Evolutionary conservation across 2,329 filamentous ascomycete species (phyloP), one percentile per base, ranked within the genome.

Genomic region (Beauveria bassiana): DNA sequence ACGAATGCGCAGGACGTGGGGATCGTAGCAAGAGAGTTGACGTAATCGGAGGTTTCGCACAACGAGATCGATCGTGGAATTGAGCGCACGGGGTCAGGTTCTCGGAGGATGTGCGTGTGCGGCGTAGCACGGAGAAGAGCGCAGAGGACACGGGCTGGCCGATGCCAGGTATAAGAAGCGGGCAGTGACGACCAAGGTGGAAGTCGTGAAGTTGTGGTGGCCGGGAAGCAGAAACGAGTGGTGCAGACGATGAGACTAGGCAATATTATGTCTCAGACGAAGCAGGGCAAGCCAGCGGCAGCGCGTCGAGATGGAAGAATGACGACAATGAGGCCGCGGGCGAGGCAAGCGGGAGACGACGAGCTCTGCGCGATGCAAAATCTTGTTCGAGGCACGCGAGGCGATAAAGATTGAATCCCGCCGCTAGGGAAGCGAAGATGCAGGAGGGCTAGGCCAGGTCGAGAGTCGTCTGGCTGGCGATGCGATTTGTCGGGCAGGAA

Each of bases 221-320:
- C 31, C 43, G 22, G 20, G 45, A 34, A 40, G 12, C 14, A 49
- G 20, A 51, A 51, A 47, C 10, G 51, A 50, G 50, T 52, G 38
- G 10, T 53, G 47, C 43, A 50, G 59, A 61, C 31, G 51, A 62
- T 58, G 53, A 57, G 46, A 58, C 47, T 58, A 28, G 46, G 7
- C 53, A 52, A 57, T 62, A 47, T 52, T 46, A 46, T 62, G 60
- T 62, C 60, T 62, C 60, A 53, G 46, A 24, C 31, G 38, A 56
- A 22, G 31, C 59, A 42, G 34, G 12, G 59, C 52, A 22, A 46
- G 47, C 40, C 22, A 38, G 20, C 53, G 47, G 43, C 3, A 38
- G n/a, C 54, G 60, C 54, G 60, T 31, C 56, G 31, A 28, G 55
- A 31, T 18, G n/a, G 28, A 52, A 42, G 31, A 45, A 12, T 28